Evolutionary conservation across 768 basidiomycete genomes (phyloP), one percentile per base, ranked within the genome.

Genomic region (Boletus rubroflammeus): DNA sequence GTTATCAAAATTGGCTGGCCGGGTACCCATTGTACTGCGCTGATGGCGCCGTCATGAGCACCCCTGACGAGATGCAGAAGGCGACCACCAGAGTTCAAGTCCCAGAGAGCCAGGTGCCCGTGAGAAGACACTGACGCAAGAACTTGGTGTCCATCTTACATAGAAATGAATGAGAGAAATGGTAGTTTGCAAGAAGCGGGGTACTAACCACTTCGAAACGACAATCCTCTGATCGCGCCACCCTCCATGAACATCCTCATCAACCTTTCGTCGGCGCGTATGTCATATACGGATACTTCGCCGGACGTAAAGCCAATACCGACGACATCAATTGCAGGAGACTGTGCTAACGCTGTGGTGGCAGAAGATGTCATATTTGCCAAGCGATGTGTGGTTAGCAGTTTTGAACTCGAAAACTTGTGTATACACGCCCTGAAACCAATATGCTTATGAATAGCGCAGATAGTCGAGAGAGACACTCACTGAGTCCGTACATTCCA

Each of bases 261-360:
- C 10, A 99, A 75, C 29, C 86, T 80, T 68, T 98, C 95, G 57
- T 96, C 94, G 10, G 90, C 81, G 32, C 93, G 84, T 46, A 98
- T 80, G 66, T 99, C 97, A 64, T 94, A 89, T 4, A 99, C 79
- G 0, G 87, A 85, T 28, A 97, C 84, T 62, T 90, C 85, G 38
- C 97, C 97, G 1, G 89, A 90, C 1, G 85, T 76, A 67, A 90
- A 92, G 1, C 93, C 96, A 46, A 99, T 76, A n/a, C 92, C 97
- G 36, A 98, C 80, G 10, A 98, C 93, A 63, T 99, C 97, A 49
- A 98, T 88, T 14, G 95, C 97, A 25, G 96, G 95, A 9, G 93
- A 95, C 67, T 97, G 97, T 1, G 84, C 83, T 36, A 98, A 65
- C 3, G 86, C 75, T 2, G 92, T 94, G 59, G 98, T 82, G 9